These are phyloP conservation scores for Gracilaria vermiculophylla DNA, from an alignment of 23 red algal species.

Conservation along the genomic window DNA sequence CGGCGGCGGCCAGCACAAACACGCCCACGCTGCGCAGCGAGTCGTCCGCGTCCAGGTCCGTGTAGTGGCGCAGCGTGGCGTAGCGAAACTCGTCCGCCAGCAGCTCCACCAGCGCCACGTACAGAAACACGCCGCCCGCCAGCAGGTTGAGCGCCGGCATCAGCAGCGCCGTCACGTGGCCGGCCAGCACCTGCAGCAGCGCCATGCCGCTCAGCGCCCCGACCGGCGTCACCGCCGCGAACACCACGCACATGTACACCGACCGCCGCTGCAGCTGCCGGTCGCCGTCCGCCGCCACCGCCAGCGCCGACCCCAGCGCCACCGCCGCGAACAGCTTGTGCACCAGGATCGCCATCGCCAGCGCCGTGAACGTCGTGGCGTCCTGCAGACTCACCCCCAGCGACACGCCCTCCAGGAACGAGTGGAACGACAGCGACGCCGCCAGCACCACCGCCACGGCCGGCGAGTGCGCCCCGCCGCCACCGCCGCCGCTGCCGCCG, in stretches of 20 bases:
- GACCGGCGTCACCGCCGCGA: neutral
- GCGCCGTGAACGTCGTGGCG: neutral
- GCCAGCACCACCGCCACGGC: slow-evolving; percentile 15
- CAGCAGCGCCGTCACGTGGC: neutral
- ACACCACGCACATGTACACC: neutral
- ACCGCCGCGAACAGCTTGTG: slow-evolving; percentile 34
- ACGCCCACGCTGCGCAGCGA: neutral
- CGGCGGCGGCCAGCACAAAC: slow-evolving; percentile 14
- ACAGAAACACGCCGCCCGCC: slow-evolving; percentile 10
- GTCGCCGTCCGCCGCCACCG: neutral
- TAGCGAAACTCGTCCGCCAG: slow-evolving; percentile 27
- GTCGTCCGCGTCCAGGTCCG: neutral
- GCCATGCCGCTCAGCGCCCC: neutral
- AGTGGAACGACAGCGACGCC: slow-evolving; percentile 11
- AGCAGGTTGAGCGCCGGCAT: neutral
- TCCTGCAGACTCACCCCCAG: neutral
- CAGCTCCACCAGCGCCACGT: slow-evolving; percentile 9
- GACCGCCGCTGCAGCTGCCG: neutral
- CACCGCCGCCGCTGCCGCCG: neutral
- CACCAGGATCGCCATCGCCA: neutral
- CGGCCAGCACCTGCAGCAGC: neutral
- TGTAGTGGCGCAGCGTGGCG: neutral
- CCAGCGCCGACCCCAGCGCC: neutral
- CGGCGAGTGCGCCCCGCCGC: neutral
- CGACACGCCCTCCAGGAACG: slow-evolving; percentile 9